Evolutionary conservation across 148 eudicot species (phyloP), one percentile per base, ranked within the genome.

Genomic region (Heliosperma pusillum): DNA sequence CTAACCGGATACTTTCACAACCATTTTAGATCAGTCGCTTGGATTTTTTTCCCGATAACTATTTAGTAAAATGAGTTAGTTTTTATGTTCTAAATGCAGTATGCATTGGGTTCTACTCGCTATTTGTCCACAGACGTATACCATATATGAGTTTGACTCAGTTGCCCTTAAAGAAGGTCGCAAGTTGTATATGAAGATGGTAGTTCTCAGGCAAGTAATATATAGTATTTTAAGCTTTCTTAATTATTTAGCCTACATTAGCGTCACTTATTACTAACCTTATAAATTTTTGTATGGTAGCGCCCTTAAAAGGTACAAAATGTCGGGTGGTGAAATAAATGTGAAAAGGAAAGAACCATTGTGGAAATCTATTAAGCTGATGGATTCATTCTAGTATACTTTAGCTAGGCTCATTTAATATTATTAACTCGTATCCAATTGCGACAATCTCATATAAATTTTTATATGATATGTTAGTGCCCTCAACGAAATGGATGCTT

Each of bases 101-200:
- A 56, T 19, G 60, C 60, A 56, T 56, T 56, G 60, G 60, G 60
- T 56, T 6, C 21, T 57, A 20, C 61, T 57, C 15, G 61, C 24
- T 20, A 57, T 57, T 16, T 57, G 4, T 57, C 24, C 61, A 9
- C 61, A 17, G n/a, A 57, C 4, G 8, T 57, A 57, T n/a, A 57
- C 61, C 61, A 57, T 57, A 9, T 57, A 57, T 17, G 61, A 57
- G 61, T 17, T 57, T 57, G 61, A 57, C 24, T n/a, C 61, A 12
- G 15, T 0, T 15, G 15, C 61, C 24, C 20, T 19, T 57, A 57
- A 57, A 57, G 8, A 57, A 57, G 61, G 61, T 57, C 61, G 61
- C 24, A 57, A 57, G 61, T 57, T 57, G 15, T n/a, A 57, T 57
- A n/a, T 57, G 61, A 57, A 57, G 61, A 57, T 57, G 61, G 24